Evolutionary conservation across 2,329 filamentous ascomycete species (phyloP).

Genomic region (Paraphaeosphaeria minitans): DNA sequence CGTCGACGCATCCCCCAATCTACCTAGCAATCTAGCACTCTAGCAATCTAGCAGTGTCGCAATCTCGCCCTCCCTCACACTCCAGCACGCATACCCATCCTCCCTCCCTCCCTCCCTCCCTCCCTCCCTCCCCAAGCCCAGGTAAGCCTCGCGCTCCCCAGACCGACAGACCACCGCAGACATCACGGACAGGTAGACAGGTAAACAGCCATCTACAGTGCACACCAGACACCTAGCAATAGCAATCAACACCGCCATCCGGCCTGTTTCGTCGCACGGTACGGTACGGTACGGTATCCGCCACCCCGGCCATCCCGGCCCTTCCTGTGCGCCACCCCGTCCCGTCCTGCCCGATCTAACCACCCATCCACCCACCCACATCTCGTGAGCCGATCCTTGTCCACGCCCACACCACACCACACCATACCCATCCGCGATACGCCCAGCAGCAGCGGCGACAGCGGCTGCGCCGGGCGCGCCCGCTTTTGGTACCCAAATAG

Average conservation of each 20-base stretch:
- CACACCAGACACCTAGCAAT: too few species aligned
- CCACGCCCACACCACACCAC: too few species aligned
- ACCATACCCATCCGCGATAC: neutral
- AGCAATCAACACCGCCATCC: neutral
- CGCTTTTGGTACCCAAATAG: slow-evolving; percentile 16
- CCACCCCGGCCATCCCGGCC: neutral
- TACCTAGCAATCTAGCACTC: slow-evolving; percentile 10
- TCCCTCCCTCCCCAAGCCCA: too few species aligned
- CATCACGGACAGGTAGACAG: too few species aligned
- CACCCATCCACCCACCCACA: neutral
- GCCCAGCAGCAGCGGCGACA: neutral
- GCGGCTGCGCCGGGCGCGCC: slow-evolving; percentile 12
- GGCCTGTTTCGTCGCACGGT: too few species aligned
- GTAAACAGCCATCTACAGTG: too few species aligned
- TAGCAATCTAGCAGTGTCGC: too few species aligned
- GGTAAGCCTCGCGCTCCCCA: neutral
- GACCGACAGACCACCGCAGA: neutral
- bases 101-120: neutral
- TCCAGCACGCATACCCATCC: too few species aligned
- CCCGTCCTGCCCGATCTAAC: neutral
- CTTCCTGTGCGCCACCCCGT: neutral
- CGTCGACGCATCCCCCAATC: too few species aligned
- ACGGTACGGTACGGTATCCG: too few species aligned
- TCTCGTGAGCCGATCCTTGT: neutral
- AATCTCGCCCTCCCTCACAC: neutral